phyloP scores from a whole-genome alignment of 2,329 filamentous ascomycete species.

The Plenodomus biglobosus region DNA sequence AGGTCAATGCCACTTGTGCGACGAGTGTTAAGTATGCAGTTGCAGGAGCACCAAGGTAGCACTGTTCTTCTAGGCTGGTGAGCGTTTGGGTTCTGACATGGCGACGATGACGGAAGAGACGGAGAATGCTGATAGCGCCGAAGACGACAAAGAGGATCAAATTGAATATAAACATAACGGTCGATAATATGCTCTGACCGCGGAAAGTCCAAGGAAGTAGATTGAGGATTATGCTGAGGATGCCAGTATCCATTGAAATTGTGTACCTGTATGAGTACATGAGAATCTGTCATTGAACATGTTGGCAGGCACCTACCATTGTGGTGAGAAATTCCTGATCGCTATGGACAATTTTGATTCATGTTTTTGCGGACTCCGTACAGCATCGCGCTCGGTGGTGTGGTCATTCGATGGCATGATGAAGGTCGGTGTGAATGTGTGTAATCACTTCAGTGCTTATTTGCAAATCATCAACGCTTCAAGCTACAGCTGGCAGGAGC shows the following conservation, averaged over 20 bases:
- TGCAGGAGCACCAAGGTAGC: constrained; percentile 61
- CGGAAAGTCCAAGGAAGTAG: constrained; percentile 64
- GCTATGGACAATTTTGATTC: constrained; percentile 15
- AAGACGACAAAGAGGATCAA: constrained; percentile 15
- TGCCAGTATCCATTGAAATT: constrained; percentile 58
- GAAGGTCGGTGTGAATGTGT: too few relatives aligned
- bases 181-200: constrained; percentile 27
- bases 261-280: constrained; percentile 9
- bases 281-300: not conserved
- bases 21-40: constrained; percentile 65
- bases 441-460: too few relatives aligned
- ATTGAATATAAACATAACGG: constrained; percentile 21
- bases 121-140: constrained; percentile 10
- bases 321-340: constrained; percentile 19
- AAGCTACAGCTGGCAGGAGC: too few relatives aligned
- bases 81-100: constrained; percentile 46
- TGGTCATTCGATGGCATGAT: too few relatives aligned
- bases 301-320: constrained; percentile 9
- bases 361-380: constrained; percentile 1
- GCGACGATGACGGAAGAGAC: constrained; percentile 5
- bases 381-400: not conserved
- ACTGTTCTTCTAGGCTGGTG: constrained; percentile 64
- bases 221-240: constrained; percentile 59
- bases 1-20: constrained; percentile 63
- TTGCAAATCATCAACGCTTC: too few relatives aligned